Evolutionary conservation across 1,284 basidiomycete genomes (phyloP), one percentile per base, ranked within the genome.

Genomic region (Vanrija humicola): DNA sequence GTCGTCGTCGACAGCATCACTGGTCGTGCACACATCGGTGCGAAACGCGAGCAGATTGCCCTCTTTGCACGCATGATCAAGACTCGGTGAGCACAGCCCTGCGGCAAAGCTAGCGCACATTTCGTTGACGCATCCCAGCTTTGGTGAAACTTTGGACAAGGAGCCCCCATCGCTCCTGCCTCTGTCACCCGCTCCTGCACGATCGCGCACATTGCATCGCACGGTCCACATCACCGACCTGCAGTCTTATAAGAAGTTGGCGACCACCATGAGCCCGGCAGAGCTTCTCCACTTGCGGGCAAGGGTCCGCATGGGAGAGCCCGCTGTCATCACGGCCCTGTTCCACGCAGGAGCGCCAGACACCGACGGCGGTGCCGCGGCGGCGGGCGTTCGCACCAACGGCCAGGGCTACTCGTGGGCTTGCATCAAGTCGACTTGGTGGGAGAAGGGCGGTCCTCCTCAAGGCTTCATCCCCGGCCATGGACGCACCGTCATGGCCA

Each of bases 1-100:
- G 85, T 85, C 3, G 82, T 89, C 39, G 90, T 89, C 40, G 87
- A 90, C 70, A 70, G 78, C 47, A 80, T 79, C 64, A 88, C 89
- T 0, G 86, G 87, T 4, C 82, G 82, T 61, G 83, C 87, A 0
- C 89, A 91, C 71, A 86, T 92, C 52, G 87, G 87, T 10, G 90
- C 88, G 14, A 81, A 86, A 40, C 74, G 83, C 58, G 84, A 81
- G 8, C 86, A 86, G 51, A 81, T 91, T 53, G 69, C 64, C 5
- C 54, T 69, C n/a, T 76, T 77, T 56, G 75, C 74, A 14, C 70
- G 68, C 46, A 76, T 77, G 75, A 74, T 77, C 52, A 67, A 73
- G 29, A 76, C 74, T 5, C 55, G 74, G 72, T 73, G 45, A 49
- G 69, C 21, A 44, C 21, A 44, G n/a, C 16, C 39, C 7, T n/a